Conservation (phyloP, 2,329 filamentous ascomycete species). For the Dactylellina drechsleri region DNA sequence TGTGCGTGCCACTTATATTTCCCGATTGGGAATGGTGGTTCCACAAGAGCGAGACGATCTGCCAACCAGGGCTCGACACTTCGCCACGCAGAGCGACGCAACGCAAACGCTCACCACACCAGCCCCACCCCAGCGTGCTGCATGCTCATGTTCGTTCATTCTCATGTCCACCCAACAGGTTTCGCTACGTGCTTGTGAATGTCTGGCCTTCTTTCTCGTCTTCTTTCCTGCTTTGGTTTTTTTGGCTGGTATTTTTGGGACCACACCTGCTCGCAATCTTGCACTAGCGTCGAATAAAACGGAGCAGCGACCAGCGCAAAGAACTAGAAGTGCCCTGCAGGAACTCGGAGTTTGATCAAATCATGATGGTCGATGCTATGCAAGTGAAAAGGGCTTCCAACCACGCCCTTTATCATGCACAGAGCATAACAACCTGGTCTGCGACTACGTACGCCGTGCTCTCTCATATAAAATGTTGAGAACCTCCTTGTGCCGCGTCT, state of each 20-base stretch:
- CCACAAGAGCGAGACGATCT: conserved; percentile 3
- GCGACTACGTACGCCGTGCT: conserved; percentile 15
- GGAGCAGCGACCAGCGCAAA: neutral
- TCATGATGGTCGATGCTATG: conserved; percentile 1
- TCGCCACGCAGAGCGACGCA: conserved; percentile 32
- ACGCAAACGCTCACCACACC: conserved; percentile 14
- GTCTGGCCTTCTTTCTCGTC: conserved; percentile 29
- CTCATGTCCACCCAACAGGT: neutral
- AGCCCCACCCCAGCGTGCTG: too few relatives aligned
- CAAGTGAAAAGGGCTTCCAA: conserved; percentile 21
- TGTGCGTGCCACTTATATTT: conserved; percentile 21
- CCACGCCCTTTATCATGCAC: conserved; percentile 40
- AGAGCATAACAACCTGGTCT: conserved; percentile 17
- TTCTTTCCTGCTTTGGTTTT: neutral
- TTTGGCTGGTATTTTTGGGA: neutral
- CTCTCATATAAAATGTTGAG: conserved; percentile 36
- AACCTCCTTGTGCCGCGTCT: conserved; percentile 41
- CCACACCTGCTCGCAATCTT: conserved; percentile 14
- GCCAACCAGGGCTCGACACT: conserved; percentile 39
- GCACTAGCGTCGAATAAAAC: conserved; percentile 19
- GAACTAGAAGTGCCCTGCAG: conserved; percentile 5
- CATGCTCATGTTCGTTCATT: too few relatives aligned
- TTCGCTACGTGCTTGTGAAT: conserved; percentile 24
- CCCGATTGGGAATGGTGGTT: conserved; percentile 27
- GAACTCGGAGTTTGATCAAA: too few relatives aligned